A percentile compares a stretch with the other conserved stretches of the same genome.
These are phyloP conservation scores for Trichothecium roseum DNA, from an alignment of 2,329 filamentous ascomycete genomes.

Conservation along the genomic window DNA sequence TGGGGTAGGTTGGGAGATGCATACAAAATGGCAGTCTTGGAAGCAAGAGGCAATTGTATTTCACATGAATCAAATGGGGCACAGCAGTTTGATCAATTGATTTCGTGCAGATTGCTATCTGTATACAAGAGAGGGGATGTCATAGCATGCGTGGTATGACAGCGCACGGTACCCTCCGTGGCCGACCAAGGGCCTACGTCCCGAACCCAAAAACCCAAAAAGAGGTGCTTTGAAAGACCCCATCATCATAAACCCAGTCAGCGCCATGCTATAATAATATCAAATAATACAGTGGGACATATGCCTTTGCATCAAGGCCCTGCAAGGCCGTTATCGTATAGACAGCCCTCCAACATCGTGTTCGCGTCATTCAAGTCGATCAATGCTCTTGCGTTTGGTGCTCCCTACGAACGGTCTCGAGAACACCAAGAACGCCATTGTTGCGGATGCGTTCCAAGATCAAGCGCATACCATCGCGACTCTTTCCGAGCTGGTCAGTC, in stretches of 20 bases:
- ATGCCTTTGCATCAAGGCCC: no score
- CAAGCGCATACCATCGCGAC: slow-evolving; percentile 72
- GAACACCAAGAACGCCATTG: slow-evolving; percentile 45
- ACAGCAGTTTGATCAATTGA: slow-evolving; percentile 6
- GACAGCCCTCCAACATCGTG: background rate
- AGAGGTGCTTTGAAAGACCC: background rate
- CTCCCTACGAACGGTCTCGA: slow-evolving; percentile 42
- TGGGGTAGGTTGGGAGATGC: no score
- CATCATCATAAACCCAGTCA: background rate
- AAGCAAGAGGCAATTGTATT: no score
- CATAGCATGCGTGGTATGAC: slow-evolving; percentile 18
- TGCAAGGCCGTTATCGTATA: background rate
- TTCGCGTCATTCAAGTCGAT: slow-evolving; percentile 2
- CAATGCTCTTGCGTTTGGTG: slow-evolving; percentile 20
- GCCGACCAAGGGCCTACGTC: background rate
- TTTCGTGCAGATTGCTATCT: slow-evolving; percentile 11
- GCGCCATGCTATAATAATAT: slow-evolving; percentile 3
- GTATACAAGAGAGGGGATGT: slow-evolving; percentile 29
- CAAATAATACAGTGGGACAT: no score
- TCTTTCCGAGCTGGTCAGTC: slow-evolving; percentile 67
- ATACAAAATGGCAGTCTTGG: no score
- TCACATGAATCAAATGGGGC: no score
- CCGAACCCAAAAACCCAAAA: background rate
- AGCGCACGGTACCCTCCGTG: slow-evolving; percentile 8
- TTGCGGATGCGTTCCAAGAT: slow-evolving; percentile 61